Evolutionary conservation across 768 basidiomycete species (phyloP), one percentile per base, ranked within the genome.

Genomic region (Infundibulicybe gibba): DNA sequence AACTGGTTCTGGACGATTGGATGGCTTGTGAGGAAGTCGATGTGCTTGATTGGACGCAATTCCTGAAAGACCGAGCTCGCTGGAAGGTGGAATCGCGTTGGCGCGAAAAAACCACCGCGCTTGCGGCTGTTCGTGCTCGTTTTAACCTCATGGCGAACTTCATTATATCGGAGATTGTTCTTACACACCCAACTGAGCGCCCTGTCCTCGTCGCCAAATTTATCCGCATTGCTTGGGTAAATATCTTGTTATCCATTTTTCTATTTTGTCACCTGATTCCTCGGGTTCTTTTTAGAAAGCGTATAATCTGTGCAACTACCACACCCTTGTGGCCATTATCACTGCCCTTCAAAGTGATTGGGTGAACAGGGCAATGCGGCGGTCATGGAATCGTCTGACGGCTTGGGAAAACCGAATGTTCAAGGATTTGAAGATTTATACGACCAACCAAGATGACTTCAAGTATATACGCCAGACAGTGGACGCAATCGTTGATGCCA

Each of bases 111-210:
- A 85, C 84, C 38, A 86, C 79, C 47, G 85, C 86, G 19, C 67
- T 93, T 50, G 80, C 80, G 2, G 84, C 81, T 33, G 76, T 91
- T 21, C 79, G 90, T 35, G 86, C 85, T 11, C 78, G 92, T 17
- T 94, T 93, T 68, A 92, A 93, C 58, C 66, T 94, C 39, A 80
- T 91, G 65, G 81, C 84, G 2, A 84, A 85, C 55, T 97, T 93
- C 55, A 79, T 85, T 5, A 70, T 80, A 16, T 83, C 88, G 3
- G 94, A 97, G 67, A 77, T 95, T 44, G 77, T 92, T 17, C 66
- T 91, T 47, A 87, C 92, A 1, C 75, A 76, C 8, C 83, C 83
- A 5, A 64, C 63, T 44, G 82, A 90, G 44, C 76, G 93, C 15
- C 75, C 74, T 32, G 51, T 73, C 40, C 66, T 97, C 15, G 78